Base-by-base conservation (phyloP, 2,329 filamentous ascomycete genomes). In the Ceratocystis colombiana region DNA sequence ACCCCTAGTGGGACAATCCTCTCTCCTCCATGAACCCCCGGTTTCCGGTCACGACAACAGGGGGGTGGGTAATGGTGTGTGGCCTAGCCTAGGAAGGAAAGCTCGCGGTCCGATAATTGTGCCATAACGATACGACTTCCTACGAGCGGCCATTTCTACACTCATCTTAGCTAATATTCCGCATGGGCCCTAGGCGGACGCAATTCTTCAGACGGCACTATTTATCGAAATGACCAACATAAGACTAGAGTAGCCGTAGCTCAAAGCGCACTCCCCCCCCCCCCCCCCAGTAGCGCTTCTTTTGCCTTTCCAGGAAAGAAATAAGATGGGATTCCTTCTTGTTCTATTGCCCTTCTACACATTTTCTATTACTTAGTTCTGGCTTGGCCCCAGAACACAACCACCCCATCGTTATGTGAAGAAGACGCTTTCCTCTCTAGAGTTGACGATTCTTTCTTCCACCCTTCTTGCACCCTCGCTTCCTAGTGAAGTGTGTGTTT, bases 221-320 rank as follows among this genome's bases (percentile, higher is more conserved):
- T 30, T 57, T 30, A 17, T 57, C 53, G 53, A 57, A 17, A 57
- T 57, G 15, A 17, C n/a, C n/a, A 50, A 12, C n/a, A 22, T 5
- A 50, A 50, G 48, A 22, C 22, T 7, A n/a, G 30, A 53, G 22
- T 57, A 57, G 25, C 53, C 53, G 53, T 6, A 57, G 53, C 25
- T 28, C 20, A 28, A 25, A 53, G n/a, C n/a, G n/a, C 7, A 50
- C 22, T 3, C n/a, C 46, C n/a, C n/a, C 46, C n/a, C 46, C 46
- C 20, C 20, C 20, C 5, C 12, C 30, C 53, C 25, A 10, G 30
- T 57, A 17, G 53, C 17, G 53, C 30, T 30, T 30, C 53, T 57
- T 57, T 30, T 57, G 10, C 53, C 22, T 28, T 57, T 57, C 53
- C 22, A 57, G 53, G 53, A 57, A 30, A 28, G 30, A 57, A 57